A percentile compares a stretch with the other conserved stretches of the same genome.
phyloP scores from a whole-genome alignment of 495 filamentous ascomycete species.

The Penicillium angulare region DNA sequence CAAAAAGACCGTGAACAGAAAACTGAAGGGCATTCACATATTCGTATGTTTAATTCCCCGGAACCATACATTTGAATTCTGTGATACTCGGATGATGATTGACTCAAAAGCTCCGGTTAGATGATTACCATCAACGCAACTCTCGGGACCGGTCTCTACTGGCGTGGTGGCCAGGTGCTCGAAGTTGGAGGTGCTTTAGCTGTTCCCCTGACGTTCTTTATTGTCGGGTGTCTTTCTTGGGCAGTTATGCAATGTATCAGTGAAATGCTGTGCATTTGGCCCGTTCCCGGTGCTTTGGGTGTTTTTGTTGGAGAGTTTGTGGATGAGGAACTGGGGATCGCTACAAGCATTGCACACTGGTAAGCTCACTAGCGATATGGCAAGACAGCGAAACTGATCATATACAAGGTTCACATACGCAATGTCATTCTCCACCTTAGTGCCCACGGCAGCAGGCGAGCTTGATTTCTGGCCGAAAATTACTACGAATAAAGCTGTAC shows the following conservation, averaged over 20 bases:
- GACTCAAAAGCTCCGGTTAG: constrained; percentile 10
- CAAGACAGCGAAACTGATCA: background rate
- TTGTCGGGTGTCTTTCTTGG: constrained; percentile 40
- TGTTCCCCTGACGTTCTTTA: constrained; percentile 39
- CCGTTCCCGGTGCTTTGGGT: constrained; percentile 44
- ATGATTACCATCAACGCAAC: constrained; percentile 47
- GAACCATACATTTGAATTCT: too few relatives aligned
- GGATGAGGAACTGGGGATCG: constrained; percentile 45
- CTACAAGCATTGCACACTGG: constrained; percentile 50
- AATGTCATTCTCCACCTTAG: constrained; percentile 37
- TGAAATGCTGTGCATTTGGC: constrained; percentile 50
- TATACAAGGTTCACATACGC: constrained; percentile 44
- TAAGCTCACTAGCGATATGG: constrained; percentile 13
- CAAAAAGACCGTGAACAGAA: constrained; percentile 14
- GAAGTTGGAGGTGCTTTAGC: constrained; percentile 41
- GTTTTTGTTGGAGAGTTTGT: constrained; percentile 50
- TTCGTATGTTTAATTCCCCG: constrained; percentile 45
- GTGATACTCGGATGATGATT: constrained; percentile 1
- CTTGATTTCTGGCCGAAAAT: constrained; percentile 33
- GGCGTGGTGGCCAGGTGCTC: constrained; percentile 42
- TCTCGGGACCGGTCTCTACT: constrained; percentile 49
- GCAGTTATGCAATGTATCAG: constrained; percentile 48
- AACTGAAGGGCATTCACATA: constrained; percentile 40
- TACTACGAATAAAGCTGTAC: constrained; percentile 18
- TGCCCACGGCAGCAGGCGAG: constrained; percentile 37